Percentiles rank a stretch among this genome's conserved stretches.
phyloP scores from a whole-genome alignment of 164 flowering plant genomes.

The Kalanchoe fedtschenkoi region DNA sequence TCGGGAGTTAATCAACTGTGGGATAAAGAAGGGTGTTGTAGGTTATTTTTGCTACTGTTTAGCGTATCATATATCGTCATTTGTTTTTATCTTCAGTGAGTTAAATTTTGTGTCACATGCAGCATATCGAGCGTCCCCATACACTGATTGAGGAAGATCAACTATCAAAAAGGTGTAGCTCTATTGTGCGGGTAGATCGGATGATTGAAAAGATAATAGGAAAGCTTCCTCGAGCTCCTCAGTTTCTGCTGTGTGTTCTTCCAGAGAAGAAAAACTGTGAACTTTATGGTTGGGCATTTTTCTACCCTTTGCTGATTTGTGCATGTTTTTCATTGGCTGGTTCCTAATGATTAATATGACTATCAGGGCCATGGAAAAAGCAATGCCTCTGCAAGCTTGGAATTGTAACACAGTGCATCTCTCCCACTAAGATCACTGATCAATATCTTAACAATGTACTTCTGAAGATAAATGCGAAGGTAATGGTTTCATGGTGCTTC shows the following conservation, averaged over 20 bases:
- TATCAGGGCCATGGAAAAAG: constrained; percentile 86
- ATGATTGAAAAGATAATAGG: constrained; percentile 52
- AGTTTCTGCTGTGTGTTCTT: constrained; percentile 65
- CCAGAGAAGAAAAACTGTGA: constrained; percentile 69
- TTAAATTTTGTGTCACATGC: constrained; percentile 6
- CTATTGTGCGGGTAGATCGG: constrained; percentile 55
- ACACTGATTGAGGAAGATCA: constrained; percentile 68
- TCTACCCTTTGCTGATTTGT: background rate
- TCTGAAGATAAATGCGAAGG: constrained; percentile 85
- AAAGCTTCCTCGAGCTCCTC: constrained; percentile 49
- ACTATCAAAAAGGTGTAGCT: constrained; percentile 26
- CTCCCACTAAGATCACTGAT: constrained; percentile 61
- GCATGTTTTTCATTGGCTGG: background rate
- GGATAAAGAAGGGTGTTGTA: constrained; percentile 63
- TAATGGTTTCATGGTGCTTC: constrained; percentile 10
- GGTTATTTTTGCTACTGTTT: constrained; percentile 12
- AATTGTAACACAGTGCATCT: constrained; percentile 55
- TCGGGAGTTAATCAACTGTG: constrained; percentile 64
- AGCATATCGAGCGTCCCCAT: constrained; percentile 64
- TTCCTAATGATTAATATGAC: background rate
- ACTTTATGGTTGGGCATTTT: constrained; percentile 49
- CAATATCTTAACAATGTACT: constrained; percentile 79
- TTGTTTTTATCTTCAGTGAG: background rate
- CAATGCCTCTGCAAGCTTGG: constrained; percentile 55
- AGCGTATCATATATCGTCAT: background rate